These are phyloP conservation scores for Grifola frondosa DNA, from an alignment of 1,284 basidiomycete species.

Conservation along the genomic window DNA sequence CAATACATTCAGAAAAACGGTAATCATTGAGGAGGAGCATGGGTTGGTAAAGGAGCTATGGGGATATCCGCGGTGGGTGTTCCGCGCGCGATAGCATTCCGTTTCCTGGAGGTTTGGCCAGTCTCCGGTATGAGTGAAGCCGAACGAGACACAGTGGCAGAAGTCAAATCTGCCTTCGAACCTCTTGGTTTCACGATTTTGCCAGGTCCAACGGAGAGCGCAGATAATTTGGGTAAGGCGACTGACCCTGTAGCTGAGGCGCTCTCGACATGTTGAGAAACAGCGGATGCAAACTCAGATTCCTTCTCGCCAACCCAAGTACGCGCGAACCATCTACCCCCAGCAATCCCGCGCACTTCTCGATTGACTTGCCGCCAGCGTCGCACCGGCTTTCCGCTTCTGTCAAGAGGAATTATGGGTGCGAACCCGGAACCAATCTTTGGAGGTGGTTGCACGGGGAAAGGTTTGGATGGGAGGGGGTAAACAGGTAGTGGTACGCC, in stretches of 20 bases:
- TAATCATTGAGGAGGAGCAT: neutral
- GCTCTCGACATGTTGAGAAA: too few species aligned
- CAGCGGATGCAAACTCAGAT: constrained; percentile 50
- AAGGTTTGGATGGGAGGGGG: constrained; percentile 74
- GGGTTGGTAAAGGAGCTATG: neutral
- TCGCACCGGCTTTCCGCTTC: constrained; percentile 55
- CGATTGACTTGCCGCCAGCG: constrained; percentile 71
- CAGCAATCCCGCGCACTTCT: constrained; percentile 76
- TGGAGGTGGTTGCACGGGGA: constrained; percentile 71
- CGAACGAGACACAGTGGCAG: constrained; percentile 15
- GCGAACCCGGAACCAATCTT: constrained; percentile 75
- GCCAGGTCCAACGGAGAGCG: too few species aligned
- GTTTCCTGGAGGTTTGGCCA: constrained; percentile 12
- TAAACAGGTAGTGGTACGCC: constrained; percentile 65
- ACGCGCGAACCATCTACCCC: constrained; percentile 73
- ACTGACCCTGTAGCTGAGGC: too few species aligned
- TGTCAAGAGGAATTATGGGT: constrained; percentile 62
- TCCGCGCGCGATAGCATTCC: constrained; percentile 2
- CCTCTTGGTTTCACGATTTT: constrained; percentile 6
- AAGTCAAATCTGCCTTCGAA: neutral
- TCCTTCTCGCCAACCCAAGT: constrained; percentile 81
- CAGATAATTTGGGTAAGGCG: too few species aligned
- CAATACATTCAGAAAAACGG: neutral
- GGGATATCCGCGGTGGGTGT: neutral
- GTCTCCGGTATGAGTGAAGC: constrained; percentile 17